Evolutionary conservation across 352 stramenopile species (phyloP).

Genomic region (Phytophthora gonapodyides): DNA sequence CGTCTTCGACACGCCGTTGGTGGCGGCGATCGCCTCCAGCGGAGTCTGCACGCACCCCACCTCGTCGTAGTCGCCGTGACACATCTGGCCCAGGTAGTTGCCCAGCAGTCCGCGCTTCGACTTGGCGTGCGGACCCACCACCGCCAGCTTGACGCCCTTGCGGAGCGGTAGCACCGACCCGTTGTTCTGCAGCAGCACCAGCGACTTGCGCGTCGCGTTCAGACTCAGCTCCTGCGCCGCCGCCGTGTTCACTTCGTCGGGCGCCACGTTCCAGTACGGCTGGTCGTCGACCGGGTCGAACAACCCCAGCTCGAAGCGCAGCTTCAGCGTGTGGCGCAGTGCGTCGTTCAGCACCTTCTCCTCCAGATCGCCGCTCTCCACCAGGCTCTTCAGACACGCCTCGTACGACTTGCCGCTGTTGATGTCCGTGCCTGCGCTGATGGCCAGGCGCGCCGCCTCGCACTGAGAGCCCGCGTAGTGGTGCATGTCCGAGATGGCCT

Average conservation of each 20-base stretch:
- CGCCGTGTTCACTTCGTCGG: conserved; percentile 69
- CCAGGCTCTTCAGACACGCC: conserved; percentile 63
- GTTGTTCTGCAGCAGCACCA: conserved; percentile 94
- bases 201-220: conserved; percentile 70
- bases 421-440: conserved; percentile 80
- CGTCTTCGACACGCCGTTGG: conserved; percentile 42
- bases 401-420: conserved; percentile 84
- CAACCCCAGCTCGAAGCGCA: conserved; percentile 90
- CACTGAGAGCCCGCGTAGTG: conserved; percentile 73
- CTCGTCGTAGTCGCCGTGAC: conserved; percentile 57
- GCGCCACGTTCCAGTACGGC: conserved; percentile 68
- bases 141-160: conserved; percentile 47
- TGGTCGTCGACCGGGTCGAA: conserved; percentile 88
- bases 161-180: conserved; percentile 60
- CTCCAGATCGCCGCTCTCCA: conserved; percentile 46
- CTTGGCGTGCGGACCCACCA: conserved; percentile 80
- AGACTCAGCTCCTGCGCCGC: conserved; percentile 59
- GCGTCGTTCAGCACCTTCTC: conserved; percentile 59
- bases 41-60: conserved; percentile 65
- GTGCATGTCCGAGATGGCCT: conserved; percentile 71
- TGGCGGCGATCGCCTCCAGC: conserved; percentile 52
- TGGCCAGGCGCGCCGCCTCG: conserved; percentile 51
- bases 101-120: conserved; percentile 58
- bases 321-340: conserved; percentile 64
- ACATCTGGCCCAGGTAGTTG: conserved; percentile 78